A percentile compares a stretch with the other conserved stretches of the same genome.
Evolutionary conservation across 768 basidiomycete species (phyloP).

Genomic region (Boletus reticuloceps): DNA sequence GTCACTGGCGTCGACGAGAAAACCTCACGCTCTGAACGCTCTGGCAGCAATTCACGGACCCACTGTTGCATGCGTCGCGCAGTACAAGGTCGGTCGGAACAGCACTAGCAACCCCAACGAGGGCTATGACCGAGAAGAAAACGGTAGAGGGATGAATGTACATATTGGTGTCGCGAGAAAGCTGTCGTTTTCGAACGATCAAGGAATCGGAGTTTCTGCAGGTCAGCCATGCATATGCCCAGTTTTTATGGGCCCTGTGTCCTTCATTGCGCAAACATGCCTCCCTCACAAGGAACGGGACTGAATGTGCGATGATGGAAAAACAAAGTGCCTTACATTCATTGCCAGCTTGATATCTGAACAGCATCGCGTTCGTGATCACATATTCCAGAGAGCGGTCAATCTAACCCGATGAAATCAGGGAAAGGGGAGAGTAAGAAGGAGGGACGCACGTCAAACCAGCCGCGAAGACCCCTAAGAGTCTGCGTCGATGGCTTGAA

Average conservation of each 20-base stretch:
- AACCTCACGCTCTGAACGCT: not conserved
- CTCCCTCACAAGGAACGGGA: not conserved
- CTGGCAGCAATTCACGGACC: slow-evolving; percentile 13
- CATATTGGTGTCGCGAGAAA: not conserved
- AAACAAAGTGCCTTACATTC: not conserved
- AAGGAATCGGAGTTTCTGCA: not conserved
- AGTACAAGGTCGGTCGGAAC: not conserved
- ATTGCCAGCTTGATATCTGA: too few relatives aligned
- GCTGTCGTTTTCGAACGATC: not conserved
- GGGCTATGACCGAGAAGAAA: not conserved
- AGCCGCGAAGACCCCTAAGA: not conserved
- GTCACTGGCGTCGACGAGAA: not conserved
- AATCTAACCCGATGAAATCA: not conserved
- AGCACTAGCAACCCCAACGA: not conserved
- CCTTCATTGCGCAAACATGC: too few relatives aligned
- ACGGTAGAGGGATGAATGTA: not conserved
- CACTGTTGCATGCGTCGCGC: slow-evolving; percentile 30
- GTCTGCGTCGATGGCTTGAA: not conserved
- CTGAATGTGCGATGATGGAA: not conserved
- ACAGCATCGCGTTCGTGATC: not conserved
- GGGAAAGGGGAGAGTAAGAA: not conserved
- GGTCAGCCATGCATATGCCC: too few relatives aligned
- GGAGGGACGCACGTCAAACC: not conserved
- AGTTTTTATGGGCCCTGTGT: too few relatives aligned
- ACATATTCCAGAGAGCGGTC: not conserved